Conservation (phyloP, 208 protist genomes). For the Tritrichomonas foetus region DNA sequence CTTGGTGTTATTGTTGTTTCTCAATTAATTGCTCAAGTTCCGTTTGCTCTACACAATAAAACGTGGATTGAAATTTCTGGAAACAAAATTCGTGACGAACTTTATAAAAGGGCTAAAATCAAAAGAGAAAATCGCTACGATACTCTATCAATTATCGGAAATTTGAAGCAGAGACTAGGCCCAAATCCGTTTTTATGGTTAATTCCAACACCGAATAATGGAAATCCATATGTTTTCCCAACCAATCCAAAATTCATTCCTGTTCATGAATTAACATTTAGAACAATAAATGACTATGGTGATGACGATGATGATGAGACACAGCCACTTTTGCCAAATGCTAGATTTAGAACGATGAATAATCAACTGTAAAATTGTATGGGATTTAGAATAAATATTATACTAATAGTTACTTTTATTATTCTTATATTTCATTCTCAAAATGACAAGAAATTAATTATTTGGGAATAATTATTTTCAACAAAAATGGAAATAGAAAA, state of each 20-base stretch:
- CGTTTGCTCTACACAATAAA: background rate
- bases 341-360: no score
- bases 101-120: no score
- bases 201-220: background rate
- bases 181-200: background rate
- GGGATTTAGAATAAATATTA: no score
- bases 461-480: no score
- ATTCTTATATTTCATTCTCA: no score
- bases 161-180: background rate
- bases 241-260: background rate
- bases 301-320: no score
- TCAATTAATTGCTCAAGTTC: background rate
- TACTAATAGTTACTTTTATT: no score
- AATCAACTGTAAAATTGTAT: no score
- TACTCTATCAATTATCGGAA: background rate
- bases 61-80: background rate
- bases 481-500: no score
- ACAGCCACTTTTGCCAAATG: no score
- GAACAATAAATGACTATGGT: background rate
- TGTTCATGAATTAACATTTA: background rate
- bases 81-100: background rate
- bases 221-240: background rate
- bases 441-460: no score
- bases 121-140: background rate
- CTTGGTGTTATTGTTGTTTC: background rate